Conservation (phyloP, 2,329 filamentous ascomycete genomes). For the Trematosphaeria pertusa region DNA sequence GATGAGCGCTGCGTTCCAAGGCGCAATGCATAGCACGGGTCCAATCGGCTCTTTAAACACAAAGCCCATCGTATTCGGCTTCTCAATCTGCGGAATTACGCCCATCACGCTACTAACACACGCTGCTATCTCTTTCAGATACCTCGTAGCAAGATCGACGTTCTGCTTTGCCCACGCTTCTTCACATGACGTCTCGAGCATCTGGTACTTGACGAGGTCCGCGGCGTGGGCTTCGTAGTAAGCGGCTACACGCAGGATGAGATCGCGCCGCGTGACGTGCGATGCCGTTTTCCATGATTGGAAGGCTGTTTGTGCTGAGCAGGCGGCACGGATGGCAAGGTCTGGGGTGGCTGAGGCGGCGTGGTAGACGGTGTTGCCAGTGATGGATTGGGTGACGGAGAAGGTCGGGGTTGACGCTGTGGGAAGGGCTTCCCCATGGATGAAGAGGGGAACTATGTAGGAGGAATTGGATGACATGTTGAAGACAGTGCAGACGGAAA, state of each 20-base stretch:
- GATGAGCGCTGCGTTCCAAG: conserved; percentile 30
- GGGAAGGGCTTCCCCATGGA: conserved; percentile 28
- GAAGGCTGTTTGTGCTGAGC: conserved; percentile 37
- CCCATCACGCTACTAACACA: conserved; percentile 21
- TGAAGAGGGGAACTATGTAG: conserved; percentile 35
- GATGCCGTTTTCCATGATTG: conserved; percentile 35
- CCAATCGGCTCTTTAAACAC: conserved; percentile 42
- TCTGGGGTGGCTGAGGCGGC: conserved; percentile 26
- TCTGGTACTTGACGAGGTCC: conserved; percentile 32
- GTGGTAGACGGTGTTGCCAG: conserved; percentile 32
- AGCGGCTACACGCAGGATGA: conserved; percentile 36
- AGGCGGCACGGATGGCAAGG: conserved; percentile 26
- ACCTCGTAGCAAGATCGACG: conserved; percentile 35
- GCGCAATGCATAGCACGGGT: conserved; percentile 26
- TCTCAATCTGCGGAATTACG: conserved; percentile 34
- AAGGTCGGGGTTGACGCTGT: conserved; percentile 20
- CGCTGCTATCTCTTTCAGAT: conserved; percentile 30
- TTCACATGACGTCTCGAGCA: conserved; percentile 48
- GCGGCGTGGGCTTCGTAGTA: conserved; percentile 32
- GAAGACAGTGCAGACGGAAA: not conserved
- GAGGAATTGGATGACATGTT: conserved; percentile 14
- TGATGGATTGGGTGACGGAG: conserved; percentile 28
- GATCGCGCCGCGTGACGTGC: conserved; percentile 30
- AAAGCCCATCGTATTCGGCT: conserved; percentile 35
- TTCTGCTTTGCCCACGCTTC: conserved; percentile 43